Base-by-base conservation (phyloP, 169 alveolate species). In the Blepharisma undulans region DNA sequence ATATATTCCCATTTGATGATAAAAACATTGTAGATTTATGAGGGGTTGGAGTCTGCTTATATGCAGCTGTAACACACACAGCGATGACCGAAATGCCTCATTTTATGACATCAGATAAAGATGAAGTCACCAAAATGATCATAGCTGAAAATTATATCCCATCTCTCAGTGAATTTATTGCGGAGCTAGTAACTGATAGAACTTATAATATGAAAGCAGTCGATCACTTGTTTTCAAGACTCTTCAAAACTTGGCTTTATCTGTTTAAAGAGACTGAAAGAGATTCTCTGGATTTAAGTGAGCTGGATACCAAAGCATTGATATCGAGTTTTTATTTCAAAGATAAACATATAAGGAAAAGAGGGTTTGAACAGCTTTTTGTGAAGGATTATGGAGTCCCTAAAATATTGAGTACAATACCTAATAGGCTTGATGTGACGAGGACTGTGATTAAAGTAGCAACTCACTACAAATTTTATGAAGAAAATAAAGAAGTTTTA, bases 251-350 rank as follows among this genome's bases (percentile, higher is more conserved):
- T 32, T 78, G 86, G 86, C 29, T 78, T 21, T 78, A 29, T 32
- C 27, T 78, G 86, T 76, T 76, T 76, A 76, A 76, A 25, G 84
- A 76, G 16, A 18, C 18, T n/a, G 84, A 76, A n/a, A n/a, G n/a
- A n/a, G n/a, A n/a, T n/a, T n/a, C n/a, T n/a, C n/a, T n/a, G n/a
- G n/a, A n/a, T n/a, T n/a, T n/a, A n/a, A n/a, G n/a, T n/a, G n/a
- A n/a, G n/a, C n/a, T n/a, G n/a, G n/a, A n/a, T n/a, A n/a, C n/a
- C n/a, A n/a, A n/a, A n/a, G n/a, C n/a, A n/a, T n/a, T n/a, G n/a
- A n/a, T n/a, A n/a, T n/a, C 66, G 14, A 48, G 66, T 48, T 48
- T 48, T 48, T 48, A 48, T 48, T 48, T 48, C 14, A 18, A 48
- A 18, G 66, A 48, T 48, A 48, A 48, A 48, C 7, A 18, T 18